These are phyloP conservation scores for Botryotinia calthae DNA, from an alignment of 2,329 filamentous ascomycete genomes.

Conservation along the genomic window DNA sequence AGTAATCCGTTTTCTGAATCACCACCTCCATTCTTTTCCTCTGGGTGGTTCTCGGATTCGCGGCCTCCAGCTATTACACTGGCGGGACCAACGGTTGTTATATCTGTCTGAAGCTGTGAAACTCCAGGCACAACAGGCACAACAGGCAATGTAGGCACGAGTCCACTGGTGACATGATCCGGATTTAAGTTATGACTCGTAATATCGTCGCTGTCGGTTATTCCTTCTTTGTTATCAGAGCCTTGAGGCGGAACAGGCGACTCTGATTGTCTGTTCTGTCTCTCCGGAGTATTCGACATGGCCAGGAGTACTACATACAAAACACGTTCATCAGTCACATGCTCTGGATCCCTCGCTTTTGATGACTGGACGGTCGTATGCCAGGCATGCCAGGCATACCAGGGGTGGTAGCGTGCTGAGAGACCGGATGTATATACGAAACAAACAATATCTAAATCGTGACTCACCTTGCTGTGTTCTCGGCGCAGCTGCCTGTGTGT, in stretches of 20 bases:
- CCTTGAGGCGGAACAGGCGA: slow-evolving; percentile 6
- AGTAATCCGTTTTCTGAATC: not conserved
- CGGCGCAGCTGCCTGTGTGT: slow-evolving; percentile 15
- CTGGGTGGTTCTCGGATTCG: not conserved
- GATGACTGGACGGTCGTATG: not conserved
- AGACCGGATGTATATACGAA: not conserved
- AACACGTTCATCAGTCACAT: slow-evolving; percentile 7
- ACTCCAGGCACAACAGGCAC: not conserved
- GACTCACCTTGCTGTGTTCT: slow-evolving; percentile 18
- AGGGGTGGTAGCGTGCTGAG: not conserved
- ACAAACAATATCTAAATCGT: slow-evolving; percentile 9
- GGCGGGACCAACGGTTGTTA: slow-evolving; percentile 6
- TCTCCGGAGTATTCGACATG: slow-evolving; percentile 4
- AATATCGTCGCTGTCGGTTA: not conserved
- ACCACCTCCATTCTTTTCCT: slow-evolving; percentile 6
- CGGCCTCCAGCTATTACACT: not conserved
- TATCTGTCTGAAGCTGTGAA: slow-evolving; percentile 5
- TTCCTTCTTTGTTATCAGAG: not conserved
- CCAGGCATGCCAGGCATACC: not conserved
- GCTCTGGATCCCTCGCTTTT: not conserved
- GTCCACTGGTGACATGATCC: not conserved
- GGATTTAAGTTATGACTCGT: slow-evolving; percentile 14
- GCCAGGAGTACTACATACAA: not conserved
- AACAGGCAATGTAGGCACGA: not conserved
- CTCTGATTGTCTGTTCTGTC: not conserved